phyloP scores from a whole-genome alignment of 2,329 filamentous ascomycete genomes.

The Penicillium sp. region DNA sequence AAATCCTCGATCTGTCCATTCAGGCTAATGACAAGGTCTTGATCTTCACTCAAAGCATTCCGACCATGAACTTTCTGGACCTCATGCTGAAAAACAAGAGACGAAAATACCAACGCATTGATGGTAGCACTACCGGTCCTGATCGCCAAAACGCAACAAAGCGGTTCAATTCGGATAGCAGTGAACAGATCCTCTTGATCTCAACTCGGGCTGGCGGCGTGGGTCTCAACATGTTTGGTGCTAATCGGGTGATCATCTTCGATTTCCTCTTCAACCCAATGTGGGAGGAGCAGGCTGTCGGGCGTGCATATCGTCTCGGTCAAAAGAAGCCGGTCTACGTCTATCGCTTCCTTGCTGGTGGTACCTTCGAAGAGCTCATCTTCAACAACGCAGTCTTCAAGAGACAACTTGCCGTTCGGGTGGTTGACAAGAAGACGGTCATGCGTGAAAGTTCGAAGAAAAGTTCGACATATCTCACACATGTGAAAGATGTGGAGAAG shows the following conservation, averaged over 20 bases:
- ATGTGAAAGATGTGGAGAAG: constrained; percentile 60
- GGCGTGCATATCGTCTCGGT: constrained; percentile 82
- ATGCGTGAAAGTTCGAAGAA: constrained; percentile 68
- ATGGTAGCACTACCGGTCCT: constrained; percentile 66
- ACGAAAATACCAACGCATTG: constrained; percentile 64
- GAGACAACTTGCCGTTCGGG: constrained; percentile 75
- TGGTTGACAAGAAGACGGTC: constrained; percentile 83
- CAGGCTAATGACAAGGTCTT: constrained; percentile 73
- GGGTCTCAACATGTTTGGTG: constrained; percentile 81
- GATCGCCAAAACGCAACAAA: constrained; percentile 69
- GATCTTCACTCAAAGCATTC: constrained; percentile 77
- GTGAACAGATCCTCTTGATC: constrained; percentile 71
- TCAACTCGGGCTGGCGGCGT: constrained; percentile 83
- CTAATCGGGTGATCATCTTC: constrained; percentile 85
- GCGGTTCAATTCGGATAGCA: constrained; percentile 66
- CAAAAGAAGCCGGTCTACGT: constrained; percentile 82
- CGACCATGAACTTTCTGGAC: constrained; percentile 73
- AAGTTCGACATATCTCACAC: constrained; percentile 62
- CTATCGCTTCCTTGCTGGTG: constrained; percentile 78
- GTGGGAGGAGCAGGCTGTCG: constrained; percentile 84
- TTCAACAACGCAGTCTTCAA: constrained; percentile 82
- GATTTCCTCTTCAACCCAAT: constrained; percentile 83
- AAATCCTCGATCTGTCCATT: constrained; percentile 72
- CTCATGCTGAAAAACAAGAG: constrained; percentile 58
- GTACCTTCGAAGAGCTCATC: constrained; percentile 78